phyloP scores from a whole-genome alignment of 768 basidiomycete species.

The Pisolithus tinctorius region DNA sequence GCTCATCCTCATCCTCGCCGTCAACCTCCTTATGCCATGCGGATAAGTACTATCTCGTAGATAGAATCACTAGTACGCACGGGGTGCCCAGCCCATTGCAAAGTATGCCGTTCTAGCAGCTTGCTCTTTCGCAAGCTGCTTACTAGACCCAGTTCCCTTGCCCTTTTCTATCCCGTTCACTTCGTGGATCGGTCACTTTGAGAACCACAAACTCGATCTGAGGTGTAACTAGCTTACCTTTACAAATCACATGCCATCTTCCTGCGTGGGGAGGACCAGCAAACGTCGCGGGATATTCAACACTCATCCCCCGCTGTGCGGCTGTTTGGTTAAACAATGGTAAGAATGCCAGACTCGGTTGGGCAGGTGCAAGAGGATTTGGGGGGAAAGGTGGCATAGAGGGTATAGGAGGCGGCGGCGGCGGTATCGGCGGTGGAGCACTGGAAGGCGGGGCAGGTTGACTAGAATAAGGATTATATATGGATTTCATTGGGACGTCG shows the following conservation, averaged over 20 bases:
- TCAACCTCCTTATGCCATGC: not conserved
- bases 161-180: conserved; percentile 70
- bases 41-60: not conserved
- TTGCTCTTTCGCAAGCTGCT: conserved; percentile 74
- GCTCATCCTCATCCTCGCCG: not conserved
- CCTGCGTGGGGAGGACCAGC: conserved; percentile 63
- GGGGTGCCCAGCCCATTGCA: conserved; percentile 67
- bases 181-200: conserved; percentile 18
- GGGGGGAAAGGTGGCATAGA: conserved; percentile 23
- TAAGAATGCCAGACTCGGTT: conserved; percentile 56
- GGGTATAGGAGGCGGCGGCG: conserved; percentile 28
- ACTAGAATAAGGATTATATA: conserved; percentile 24
- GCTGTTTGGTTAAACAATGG: conserved; percentile 73
- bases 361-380: conserved; percentile 61
- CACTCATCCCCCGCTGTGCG: conserved; percentile 52
- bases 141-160: conserved; percentile 55
- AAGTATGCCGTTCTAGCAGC: conserved; percentile 67
- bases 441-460: conserved; percentile 18
- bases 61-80: conserved; percentile 18
- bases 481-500: conserved; percentile 15
- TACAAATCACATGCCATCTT: conserved; percentile 58
- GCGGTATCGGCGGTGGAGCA: conserved; percentile 21
- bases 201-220: not conserved
- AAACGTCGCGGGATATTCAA: conserved; percentile 56
- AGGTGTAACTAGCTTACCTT: conserved; percentile 43